Percentiles rank a stretch among this genome's conserved stretches.
phyloP scores from a whole-genome alignment of 306 rosid genomes.

The Rosa chinensis region DNA sequence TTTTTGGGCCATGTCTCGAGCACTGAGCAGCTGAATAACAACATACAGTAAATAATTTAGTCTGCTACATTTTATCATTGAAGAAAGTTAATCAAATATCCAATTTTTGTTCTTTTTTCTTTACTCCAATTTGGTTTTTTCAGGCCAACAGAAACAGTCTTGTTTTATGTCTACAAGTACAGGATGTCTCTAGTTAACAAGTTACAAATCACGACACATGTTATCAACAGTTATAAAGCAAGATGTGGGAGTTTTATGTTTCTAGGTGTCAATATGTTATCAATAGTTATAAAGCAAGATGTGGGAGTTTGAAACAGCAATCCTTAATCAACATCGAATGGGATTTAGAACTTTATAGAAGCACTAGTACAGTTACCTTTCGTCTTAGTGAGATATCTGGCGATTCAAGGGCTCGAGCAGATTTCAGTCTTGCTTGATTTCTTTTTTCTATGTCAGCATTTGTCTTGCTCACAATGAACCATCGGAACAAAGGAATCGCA shows the following conservation, averaged over 20 bases:
- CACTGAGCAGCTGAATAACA: constrained; percentile 74
- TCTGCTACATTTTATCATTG: not conserved
- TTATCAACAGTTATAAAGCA: not conserved
- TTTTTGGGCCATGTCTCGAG: constrained; percentile 90
- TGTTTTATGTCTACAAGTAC: not conserved
- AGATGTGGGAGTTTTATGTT: not conserved
- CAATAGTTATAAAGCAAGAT: not conserved
- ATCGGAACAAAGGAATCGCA: constrained; percentile 92
- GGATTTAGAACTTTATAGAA: not conserved
- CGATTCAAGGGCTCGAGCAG: constrained; percentile 71
- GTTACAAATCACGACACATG: not conserved
- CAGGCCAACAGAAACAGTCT: not conserved
- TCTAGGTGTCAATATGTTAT: not conserved
- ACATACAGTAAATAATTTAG: constrained; percentile 9
- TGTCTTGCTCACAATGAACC: constrained; percentile 59
- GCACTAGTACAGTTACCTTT: constrained; percentile 53
- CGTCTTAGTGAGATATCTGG: constrained; percentile 81
- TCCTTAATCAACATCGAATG: not conserved
- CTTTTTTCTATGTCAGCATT: constrained; percentile 82
- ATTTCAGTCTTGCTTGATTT: constrained; percentile 67
- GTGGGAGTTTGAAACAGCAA: constrained; percentile 1
- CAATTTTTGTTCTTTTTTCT: not conserved
- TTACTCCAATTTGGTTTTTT: not conserved
- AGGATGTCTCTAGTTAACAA: not conserved
- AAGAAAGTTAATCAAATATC: not conserved